Evolutionary conservation across 2,329 filamentous ascomycete species (phyloP), one percentile per base, ranked within the genome.

Genomic region (Coniella vitis): DNA sequence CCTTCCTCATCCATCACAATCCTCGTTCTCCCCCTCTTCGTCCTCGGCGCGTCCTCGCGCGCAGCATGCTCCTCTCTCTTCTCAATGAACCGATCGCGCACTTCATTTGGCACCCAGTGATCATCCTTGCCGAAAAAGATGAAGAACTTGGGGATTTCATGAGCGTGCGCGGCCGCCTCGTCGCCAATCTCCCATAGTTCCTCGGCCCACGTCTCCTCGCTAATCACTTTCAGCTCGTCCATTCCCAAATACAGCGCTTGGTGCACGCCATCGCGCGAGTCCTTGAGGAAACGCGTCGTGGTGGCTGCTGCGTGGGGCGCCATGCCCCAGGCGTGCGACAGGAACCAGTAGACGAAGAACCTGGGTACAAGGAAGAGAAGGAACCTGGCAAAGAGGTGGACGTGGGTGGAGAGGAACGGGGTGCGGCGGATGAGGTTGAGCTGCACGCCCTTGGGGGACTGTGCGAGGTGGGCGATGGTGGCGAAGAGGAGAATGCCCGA

Each of bases 401-500:
- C 68, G 46, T 67, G 60, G 1, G 57, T 51, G 21, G 71, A 67
- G 2, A 80, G 58, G 3, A 71, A 51, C 1, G 72, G 69, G 4
- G 65, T 65, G 38, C 65, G 61, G 3, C 67, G 66, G 4, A 80
- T 58, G 4, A 69, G 55, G 34, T 66, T 64, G 35, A 83, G 65
- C 41, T 74, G 74, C 48, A 65, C 65, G 1, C 86, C 86, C 22
- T 71, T 79, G 0, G 76, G 72, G 1, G 82, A 86, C 48, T 69
- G 65, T 9, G 80, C 79, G 54, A 90, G 82, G 64, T 88, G 78
- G n/a, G 82, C 75, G 34, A 90, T 74, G 1, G 86, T 88, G 1
- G 86, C 85, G 61, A 89, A 89, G 16, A 90, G 72, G 48, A 90
- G 70, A 37, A 89, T 71, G 1, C 75, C 84, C 22, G 73, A 68